phyloP scores from a whole-genome alignment of 1,284 basidiomycete genomes.

The Cryptococcus wingfieldii region DNA sequence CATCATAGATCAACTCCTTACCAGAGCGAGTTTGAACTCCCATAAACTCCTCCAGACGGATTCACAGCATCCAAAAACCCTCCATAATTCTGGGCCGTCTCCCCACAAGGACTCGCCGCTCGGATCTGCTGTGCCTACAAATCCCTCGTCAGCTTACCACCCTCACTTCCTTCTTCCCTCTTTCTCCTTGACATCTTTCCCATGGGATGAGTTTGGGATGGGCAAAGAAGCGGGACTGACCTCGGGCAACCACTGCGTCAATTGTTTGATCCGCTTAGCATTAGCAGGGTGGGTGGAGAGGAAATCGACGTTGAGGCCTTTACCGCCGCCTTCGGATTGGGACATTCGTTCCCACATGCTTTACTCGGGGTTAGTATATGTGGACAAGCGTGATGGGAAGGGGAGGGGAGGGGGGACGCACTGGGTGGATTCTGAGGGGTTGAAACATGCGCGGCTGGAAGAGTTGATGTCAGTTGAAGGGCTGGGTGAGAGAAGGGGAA shows the following conservation, averaged over 20 bases:
- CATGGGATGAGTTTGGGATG: too few relatives aligned
- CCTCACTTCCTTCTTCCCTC: too few relatives aligned
- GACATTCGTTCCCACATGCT: slow-evolving; percentile 68
- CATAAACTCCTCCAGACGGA: slow-evolving; percentile 2
- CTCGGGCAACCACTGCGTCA: slow-evolving; percentile 40
- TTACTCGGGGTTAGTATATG: background rate
- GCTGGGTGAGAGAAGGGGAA: background rate
- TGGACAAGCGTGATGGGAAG: background rate
- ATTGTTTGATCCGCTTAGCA: slow-evolving; percentile 59
- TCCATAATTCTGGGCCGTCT: slow-evolving; percentile 29
- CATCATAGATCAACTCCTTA: background rate
- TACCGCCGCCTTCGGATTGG: slow-evolving; percentile 51
- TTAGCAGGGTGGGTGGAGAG: slow-evolving; percentile 68
- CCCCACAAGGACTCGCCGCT: slow-evolving; percentile 38
- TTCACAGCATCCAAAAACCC: slow-evolving; percentile 36
- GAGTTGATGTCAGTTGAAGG: background rate
- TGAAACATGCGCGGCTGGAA: slow-evolving; percentile 35
- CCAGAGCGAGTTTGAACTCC: background rate
- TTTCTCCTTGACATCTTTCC: too few relatives aligned
- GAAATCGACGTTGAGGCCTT: slow-evolving; percentile 41
- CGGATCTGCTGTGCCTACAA: slow-evolving; percentile 35
- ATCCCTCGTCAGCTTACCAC: background rate
- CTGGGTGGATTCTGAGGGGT: slow-evolving; percentile 60
- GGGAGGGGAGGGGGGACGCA: slow-evolving; percentile 43
- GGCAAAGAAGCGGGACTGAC: slow-evolving; percentile 13